A percentile compares a stretch with the other conserved stretches of the same genome.
Evolutionary conservation across 2,329 filamentous ascomycete genomes (phyloP).

Genomic region (Blastomyces parvus): DNA sequence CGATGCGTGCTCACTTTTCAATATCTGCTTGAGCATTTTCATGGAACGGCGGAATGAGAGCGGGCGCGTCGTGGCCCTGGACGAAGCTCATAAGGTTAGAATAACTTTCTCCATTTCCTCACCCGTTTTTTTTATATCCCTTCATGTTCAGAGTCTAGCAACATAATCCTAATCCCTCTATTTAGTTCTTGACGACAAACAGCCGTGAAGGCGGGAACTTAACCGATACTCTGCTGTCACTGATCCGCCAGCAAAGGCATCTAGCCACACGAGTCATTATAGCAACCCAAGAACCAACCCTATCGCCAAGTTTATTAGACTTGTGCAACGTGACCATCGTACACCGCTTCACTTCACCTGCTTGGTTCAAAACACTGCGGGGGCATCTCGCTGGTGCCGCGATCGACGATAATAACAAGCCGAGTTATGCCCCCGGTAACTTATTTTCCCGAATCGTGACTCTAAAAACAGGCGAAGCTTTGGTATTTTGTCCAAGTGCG

Average conservation of each 20-base stretch:
- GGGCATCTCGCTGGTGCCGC: conserved; percentile 40
- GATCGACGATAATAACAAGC: conserved; percentile 13
- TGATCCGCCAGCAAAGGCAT: conserved; percentile 63
- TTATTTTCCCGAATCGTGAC: conserved; percentile 41
- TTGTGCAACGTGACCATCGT: conserved; percentile 63
- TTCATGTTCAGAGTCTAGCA: background rate
- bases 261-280: conserved; percentile 57
- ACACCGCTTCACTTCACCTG: conserved; percentile 59
- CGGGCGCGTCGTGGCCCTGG: conserved; percentile 57
- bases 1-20: conserved; percentile 62
- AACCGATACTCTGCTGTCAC: conserved; percentile 52
- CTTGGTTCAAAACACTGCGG: conserved; percentile 47
- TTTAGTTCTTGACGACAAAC: conserved; percentile 49
- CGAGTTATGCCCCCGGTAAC: conserved; percentile 17
- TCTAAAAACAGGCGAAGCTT: conserved; percentile 41
- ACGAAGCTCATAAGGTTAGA: conserved; percentile 64
- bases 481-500: conserved; percentile 42
- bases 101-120: background rate
- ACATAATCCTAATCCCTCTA: background rate
- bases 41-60: conserved; percentile 43
- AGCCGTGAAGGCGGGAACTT: conserved; percentile 48
- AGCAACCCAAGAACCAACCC: conserved; percentile 67
- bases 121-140: background rate
- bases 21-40: conserved; percentile 59
- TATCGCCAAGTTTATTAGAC: conserved; percentile 59